Base-by-base conservation (phyloP, 202 grass and related monocot species). In the Panicum virgatum region DNA sequence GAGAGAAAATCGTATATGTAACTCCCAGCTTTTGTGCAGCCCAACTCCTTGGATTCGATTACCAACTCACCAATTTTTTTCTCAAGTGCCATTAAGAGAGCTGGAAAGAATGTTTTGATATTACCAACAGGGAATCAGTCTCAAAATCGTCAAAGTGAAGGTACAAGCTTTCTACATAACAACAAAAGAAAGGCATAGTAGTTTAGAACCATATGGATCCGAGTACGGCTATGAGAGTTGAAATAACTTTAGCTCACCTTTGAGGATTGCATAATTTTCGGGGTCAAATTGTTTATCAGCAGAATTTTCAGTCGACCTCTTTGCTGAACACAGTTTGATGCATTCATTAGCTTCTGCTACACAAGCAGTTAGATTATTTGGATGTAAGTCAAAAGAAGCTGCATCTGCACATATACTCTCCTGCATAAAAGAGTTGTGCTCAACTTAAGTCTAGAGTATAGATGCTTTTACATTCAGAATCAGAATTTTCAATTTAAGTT, bases 191-290 rank as follows among this genome's bases (percentile, higher is more conserved):
- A 18, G 36, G 37, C 42, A 58, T 43, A 67, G 8, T 0, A 37
- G 22, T 39, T 20, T 40, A 38, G n/a, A 29, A 60, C 20, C 53
- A 75, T 29, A 60, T 42, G 60, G n/a, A 81, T 80, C 15, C 48
- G 20, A 37, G 15, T 70, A 62, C 44, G 4, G 62, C 20, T 50
- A 12, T 39, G n/a, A 80, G 38, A 69, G 61, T 25, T 67, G 53
- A 62, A 66, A 48, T 64, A 73, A 68, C 29, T 52, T 66, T 42
- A 10, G 32, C 67, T 75, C 67, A 91, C 96, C 96, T 95, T 86
- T 93, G n/a, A 98, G 96, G 70, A 98, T 98, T 87, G 92, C 92
- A 98, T 91, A 98, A 80, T 93, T 95, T 79, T 98, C 96, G 72
- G 96, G 92, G 62, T 98, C 90, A 85, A 93, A 89, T 58, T 95